Evolutionary conservation across 805 yeast genomes (phyloP).

Genomic region (Metschnikowia lachancei): DNA sequence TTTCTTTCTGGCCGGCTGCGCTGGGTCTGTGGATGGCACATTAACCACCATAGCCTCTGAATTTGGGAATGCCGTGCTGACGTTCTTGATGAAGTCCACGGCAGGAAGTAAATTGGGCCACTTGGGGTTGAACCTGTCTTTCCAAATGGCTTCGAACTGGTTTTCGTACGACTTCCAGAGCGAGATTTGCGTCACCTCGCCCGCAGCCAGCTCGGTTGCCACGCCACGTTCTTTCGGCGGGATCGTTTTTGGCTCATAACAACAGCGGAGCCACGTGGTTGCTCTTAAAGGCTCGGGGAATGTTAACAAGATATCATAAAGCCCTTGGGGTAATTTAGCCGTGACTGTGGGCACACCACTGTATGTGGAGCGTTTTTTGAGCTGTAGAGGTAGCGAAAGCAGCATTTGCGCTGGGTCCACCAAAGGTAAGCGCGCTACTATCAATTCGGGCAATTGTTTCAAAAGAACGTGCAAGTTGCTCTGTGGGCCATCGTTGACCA

Average conservation of each 20-base stretch:
- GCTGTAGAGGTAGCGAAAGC: constrained; percentile 26
- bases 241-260: constrained; percentile 64
- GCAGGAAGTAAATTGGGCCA: constrained; percentile 68
- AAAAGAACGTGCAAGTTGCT: constrained; percentile 51
- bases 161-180: constrained; percentile 93
- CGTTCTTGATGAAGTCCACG: constrained; percentile 94
- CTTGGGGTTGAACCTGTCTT: constrained; percentile 30
- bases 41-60: constrained; percentile 92
- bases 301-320: constrained; percentile 58
- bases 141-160: constrained; percentile 69
- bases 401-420: constrained; percentile 31
- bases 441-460: constrained; percentile 60
- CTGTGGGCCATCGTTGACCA: constrained; percentile 30
- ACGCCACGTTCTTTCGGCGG: constrained; percentile 33
- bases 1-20: constrained; percentile 57
- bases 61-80: constrained; percentile 79
- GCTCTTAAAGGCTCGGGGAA: constrained; percentile 88
- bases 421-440: constrained; percentile 35
- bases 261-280: constrained; percentile 89
- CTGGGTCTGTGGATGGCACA: constrained; percentile 34
- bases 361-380: constrained; percentile 51
- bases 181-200: constrained; percentile 92
- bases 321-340: constrained; percentile 54
- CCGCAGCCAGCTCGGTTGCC: constrained; percentile 33
- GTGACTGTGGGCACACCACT: constrained; percentile 58